phyloP scores from a whole-genome alignment of 257 asterid species.

The Leptodermis oblonga region DNA sequence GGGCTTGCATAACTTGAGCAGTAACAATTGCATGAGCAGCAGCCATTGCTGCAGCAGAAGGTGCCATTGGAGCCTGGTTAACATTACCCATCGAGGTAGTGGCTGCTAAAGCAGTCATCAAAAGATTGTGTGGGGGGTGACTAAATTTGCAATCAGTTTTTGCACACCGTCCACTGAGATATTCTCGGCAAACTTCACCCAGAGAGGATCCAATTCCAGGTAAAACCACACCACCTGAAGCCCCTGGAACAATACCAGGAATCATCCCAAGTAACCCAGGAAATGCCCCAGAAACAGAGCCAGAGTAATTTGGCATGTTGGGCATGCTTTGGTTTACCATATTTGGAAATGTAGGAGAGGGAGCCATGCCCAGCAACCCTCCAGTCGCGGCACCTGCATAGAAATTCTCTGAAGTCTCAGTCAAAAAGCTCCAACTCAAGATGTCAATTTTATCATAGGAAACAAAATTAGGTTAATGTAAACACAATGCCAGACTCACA shows the following conservation, averaged over 20 bases:
- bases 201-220: constrained; percentile 89
- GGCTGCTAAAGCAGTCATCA: constrained; percentile 83
- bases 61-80: constrained; percentile 97
- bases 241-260: constrained; percentile 87
- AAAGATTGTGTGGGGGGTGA: constrained; percentile 87
- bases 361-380: constrained; percentile 81
- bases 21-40: constrained; percentile 99
- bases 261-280: constrained; percentile 97
- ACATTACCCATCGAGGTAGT: constrained; percentile 70
- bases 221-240: constrained; percentile 85
- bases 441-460: background rate
- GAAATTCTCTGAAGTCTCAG: constrained; percentile 10
- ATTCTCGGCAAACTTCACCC: constrained; percentile 93
- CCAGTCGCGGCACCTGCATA: constrained; percentile 71
- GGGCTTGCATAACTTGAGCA: constrained; percentile 98
- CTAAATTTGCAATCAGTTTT: constrained; percentile 70
- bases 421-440: background rate
- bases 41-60: constrained; percentile 99
- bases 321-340: constrained; percentile 97
- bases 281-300: constrained; percentile 87
- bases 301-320: constrained; percentile 95
- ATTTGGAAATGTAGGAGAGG: constrained; percentile 66
- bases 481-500: background rate
- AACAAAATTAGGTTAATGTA: background rate
- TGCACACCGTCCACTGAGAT: constrained; percentile 80